Base-by-base conservation (phyloP, 177 flowering plant species). In the Vitis hybrid region DNA sequence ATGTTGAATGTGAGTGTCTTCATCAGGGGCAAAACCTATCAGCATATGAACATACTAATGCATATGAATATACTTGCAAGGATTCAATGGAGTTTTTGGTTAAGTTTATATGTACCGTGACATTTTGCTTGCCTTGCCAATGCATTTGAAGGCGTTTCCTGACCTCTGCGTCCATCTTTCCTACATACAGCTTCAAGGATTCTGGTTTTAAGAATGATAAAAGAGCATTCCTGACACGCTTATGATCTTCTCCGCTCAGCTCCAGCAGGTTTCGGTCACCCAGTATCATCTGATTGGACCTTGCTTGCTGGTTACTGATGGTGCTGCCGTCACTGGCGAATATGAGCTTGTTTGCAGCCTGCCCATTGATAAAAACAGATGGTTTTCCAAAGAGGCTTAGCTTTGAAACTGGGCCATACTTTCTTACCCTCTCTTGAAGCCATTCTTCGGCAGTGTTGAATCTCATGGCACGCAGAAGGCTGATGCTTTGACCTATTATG, bases 1-100 rank as follows among this genome's bases (percentile, higher is more conserved):
- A 82, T 78, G 81, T 82, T 76, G 76, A 87, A 87, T 6, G 87
- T 74, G 54, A 86, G 76, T 2, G 57, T 81, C 81, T 83, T 84
- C 83, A 83, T 81, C 64, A 77, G 64, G 0, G 84, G 85, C 70
- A 77, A 11, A 26, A 81, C 87, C 87, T 84, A 66, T 60, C 49
- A 34, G 45, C 45, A 62, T 4, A 15, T 3, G 6, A 34, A 34
- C 45, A 34, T 34, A 34, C 45, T 5, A 1, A 34, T 34, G 26
- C 45, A 11, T 58, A 60, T 11, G n/a, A 21, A 21, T 21, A 34
- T 19, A 19, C 19, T 4, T 60, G 40, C 10, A 15, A 60, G 26
- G 10, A 60, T 7, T 26, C 26, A 18, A 4, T 30, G 11, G 26
- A 10, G 11, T 60, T 11, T 26, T 34, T 32, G 15, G 45, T 12